Percentiles rank a stretch among this genome's conserved stretches.
These are phyloP conservation scores for Ilyonectria destructans DNA, from an alignment of 2,329 filamentous ascomycete genomes.

Conservation along the genomic window DNA sequence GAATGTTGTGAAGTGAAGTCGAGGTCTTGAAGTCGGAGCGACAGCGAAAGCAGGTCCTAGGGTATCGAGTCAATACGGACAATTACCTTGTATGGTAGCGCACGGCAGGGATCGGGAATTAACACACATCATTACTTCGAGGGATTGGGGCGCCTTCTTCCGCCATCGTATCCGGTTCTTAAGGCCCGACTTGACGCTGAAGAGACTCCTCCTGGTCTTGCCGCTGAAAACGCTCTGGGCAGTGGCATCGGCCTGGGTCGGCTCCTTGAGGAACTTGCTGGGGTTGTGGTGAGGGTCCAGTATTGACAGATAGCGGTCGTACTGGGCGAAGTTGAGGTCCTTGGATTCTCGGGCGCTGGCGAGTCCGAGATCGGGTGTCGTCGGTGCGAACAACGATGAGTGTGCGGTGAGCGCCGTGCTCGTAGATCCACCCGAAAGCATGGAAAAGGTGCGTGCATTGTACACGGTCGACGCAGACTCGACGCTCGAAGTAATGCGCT, in stretches of 20 bases:
- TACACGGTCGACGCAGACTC: constrained; percentile 61
- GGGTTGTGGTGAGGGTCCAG: constrained; percentile 62
- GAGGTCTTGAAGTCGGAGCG: constrained; percentile 66
- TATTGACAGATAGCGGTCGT: constrained; percentile 67
- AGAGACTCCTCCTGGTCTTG: constrained; percentile 62
- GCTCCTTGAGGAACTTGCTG: constrained; percentile 58
- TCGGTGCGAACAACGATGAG: constrained; percentile 58
- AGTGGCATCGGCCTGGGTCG: constrained; percentile 50
- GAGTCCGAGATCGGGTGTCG: constrained; percentile 46
- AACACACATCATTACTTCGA: constrained; percentile 53
- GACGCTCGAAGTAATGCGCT: constrained; percentile 57
- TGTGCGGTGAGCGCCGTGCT: constrained; percentile 61
- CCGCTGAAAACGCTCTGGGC: constrained; percentile 62
- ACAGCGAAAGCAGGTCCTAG: constrained; percentile 72
- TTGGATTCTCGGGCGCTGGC: constrained; percentile 52
- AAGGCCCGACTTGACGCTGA: constrained; percentile 63
- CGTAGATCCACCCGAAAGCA: constrained; percentile 59
- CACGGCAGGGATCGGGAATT: constrained; percentile 20
- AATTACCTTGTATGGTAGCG: constrained; percentile 25
- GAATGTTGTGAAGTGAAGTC: constrained; percentile 64
- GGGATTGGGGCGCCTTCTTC: constrained; percentile 54
- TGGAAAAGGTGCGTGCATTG: constrained; percentile 63
- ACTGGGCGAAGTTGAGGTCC: constrained; percentile 64
- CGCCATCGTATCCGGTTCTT: constrained; percentile 61
- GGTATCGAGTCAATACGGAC: constrained; percentile 36